Evolutionary conservation across 441 rosid species (phyloP).

Genomic region (Adansonia grandidieri): DNA sequence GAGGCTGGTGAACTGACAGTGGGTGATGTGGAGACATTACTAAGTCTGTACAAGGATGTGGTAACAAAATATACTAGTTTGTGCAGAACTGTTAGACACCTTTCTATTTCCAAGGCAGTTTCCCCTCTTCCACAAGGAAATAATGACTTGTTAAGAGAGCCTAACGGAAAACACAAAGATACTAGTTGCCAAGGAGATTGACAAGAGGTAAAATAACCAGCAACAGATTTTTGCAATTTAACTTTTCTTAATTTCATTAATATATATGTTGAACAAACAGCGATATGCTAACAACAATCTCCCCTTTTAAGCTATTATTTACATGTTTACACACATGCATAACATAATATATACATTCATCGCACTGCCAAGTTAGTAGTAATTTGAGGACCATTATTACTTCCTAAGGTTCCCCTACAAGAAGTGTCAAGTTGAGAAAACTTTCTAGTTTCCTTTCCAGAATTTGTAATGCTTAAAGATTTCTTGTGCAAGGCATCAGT

Average conservation of each 20-base stretch:
- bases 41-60: conserved; percentile 56
- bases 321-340: conserved; percentile 21
- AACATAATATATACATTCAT: conserved; percentile 33
- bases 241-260: neutral
- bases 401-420: conserved; percentile 46
- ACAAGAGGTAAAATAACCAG: conserved; percentile 23
- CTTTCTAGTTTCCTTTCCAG: conserved; percentile 32
- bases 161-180: conserved; percentile 17
- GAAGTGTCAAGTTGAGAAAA: conserved; percentile 31
- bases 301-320: neutral
- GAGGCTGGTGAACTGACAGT: conserved; percentile 48
- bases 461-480: conserved; percentile 28
- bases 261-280: neutral
- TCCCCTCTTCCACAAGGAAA: conserved; percentile 25
- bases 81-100: conserved; percentile 38
- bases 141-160: conserved; percentile 6
- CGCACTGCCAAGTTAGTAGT: conserved; percentile 40
- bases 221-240: neutral
- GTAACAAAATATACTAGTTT: conserved; percentile 51
- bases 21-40: conserved; percentile 52
- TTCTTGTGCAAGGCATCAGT: conserved; percentile 29
- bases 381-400: conserved; percentile 30
- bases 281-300: neutral
- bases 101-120: conserved; percentile 29
- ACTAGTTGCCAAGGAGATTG: conserved; percentile 8